phyloP scores from a whole-genome alignment of 352 stramenopile species.

The Stramenopiles sp. region DNA sequence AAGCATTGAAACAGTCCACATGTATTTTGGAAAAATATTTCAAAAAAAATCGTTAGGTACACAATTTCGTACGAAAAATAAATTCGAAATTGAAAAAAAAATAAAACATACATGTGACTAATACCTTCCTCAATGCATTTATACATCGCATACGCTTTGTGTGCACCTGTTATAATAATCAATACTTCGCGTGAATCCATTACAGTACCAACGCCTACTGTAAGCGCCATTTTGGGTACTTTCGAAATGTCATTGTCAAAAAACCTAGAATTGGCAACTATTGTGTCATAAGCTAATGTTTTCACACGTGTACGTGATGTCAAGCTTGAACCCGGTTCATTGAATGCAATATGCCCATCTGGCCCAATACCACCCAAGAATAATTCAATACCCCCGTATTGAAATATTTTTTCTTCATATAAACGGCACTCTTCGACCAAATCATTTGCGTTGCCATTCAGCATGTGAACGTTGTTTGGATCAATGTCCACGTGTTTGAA shows the following conservation, averaged over 20 bases:
- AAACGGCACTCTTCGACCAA: slow-evolving; percentile 29
- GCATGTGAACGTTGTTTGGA: slow-evolving; percentile 40
- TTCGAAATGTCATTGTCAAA: slow-evolving; percentile 33
- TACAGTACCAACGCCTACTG: slow-evolving; percentile 39
- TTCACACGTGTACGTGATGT: slow-evolving; percentile 37
- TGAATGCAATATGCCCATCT: slow-evolving; percentile 65
- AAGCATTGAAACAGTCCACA: slow-evolving; percentile 48
- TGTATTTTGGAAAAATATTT: too few relatives aligned
- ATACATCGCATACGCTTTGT: slow-evolving; percentile 39
- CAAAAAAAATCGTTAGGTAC: too few relatives aligned
- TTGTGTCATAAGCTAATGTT: slow-evolving; percentile 46
- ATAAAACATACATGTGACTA: too few relatives aligned
- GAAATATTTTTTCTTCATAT: slow-evolving; percentile 39
- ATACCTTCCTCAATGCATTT: slow-evolving; percentile 49
- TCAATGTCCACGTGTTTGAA: slow-evolving; percentile 50
- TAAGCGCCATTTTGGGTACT: slow-evolving; percentile 48
- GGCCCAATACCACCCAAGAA: slow-evolving; percentile 53
- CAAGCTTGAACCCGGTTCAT: slow-evolving; percentile 41
- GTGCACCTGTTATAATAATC: slow-evolving; percentile 38
- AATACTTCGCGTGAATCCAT: slow-evolving; percentile 42
- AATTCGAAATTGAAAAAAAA: too few relatives aligned
- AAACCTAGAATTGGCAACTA: slow-evolving; percentile 44
- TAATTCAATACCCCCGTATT: slow-evolving; percentile 39
- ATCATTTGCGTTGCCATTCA: slow-evolving; percentile 35
- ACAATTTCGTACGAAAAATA: too few relatives aligned